Evolutionary conservation across 352 stramenopile genomes (phyloP).

Genomic region (Phytophthora pinifolia): DNA sequence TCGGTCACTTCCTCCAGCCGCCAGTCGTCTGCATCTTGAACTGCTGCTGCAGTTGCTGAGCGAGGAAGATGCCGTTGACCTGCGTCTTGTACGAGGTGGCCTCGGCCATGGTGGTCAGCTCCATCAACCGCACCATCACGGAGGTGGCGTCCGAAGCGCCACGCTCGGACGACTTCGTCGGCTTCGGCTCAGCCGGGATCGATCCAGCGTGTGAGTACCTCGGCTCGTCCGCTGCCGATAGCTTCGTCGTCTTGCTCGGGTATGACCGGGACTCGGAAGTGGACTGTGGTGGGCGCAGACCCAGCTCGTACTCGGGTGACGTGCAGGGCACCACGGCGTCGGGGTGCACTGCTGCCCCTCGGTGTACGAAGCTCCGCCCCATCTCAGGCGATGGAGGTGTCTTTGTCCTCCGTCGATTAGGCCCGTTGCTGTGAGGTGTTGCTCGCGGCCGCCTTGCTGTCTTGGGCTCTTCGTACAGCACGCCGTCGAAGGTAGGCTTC

Average conservation of each 20-base stretch:
- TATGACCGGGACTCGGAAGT: constrained; percentile 15
- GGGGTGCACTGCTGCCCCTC: constrained; percentile 3
- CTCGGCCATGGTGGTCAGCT: constrained; percentile 34
- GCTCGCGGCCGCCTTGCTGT: constrained; percentile 1
- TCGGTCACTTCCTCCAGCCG: constrained; percentile 22
- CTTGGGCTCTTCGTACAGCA: constrained; percentile 13
- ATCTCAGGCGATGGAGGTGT: constrained; percentile 3
- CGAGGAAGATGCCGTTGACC: constrained; percentile 32
- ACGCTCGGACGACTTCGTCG: constrained; percentile 14
- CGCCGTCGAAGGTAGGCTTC: constrained; percentile 4
- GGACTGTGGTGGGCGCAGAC: not conserved
- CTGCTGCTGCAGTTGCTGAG: constrained; percentile 30
- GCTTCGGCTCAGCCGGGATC: constrained; percentile 8
- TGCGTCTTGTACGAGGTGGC: constrained; percentile 32
- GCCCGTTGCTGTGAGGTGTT: not conserved
- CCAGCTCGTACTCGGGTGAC: constrained; percentile 24
- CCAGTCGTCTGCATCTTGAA: constrained; percentile 12
- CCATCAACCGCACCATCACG: constrained; percentile 26
- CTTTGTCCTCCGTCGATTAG: constrained; percentile 4
- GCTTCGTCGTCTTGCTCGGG: constrained; percentile 4
- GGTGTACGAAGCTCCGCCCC: constrained; percentile 18
- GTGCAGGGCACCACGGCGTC: constrained; percentile 13
- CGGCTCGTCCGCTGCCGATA: constrained; percentile 2
- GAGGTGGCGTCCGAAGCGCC: constrained; percentile 7
- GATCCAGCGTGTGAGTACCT: constrained; percentile 18